phyloP scores from a whole-genome alignment of 495 filamentous ascomycete genomes.

The Hyaloscypha bicolor region DNA sequence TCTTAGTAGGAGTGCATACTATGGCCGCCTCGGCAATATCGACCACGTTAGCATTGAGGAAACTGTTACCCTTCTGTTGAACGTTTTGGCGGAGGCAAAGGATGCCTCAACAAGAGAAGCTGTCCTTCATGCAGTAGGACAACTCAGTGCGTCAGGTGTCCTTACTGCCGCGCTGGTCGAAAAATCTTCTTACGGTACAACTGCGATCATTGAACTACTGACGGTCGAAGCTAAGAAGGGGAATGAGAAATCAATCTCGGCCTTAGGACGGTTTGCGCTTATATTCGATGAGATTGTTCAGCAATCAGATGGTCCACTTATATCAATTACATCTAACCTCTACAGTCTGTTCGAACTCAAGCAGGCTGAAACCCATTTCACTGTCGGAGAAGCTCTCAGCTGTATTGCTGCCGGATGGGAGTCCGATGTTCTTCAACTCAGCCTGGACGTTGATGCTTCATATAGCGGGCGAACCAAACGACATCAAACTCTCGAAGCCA shows the following conservation, averaged over 20 bases:
- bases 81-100: constrained; percentile 25
- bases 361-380: constrained; percentile 83
- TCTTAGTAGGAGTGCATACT: constrained; percentile 59
- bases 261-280: constrained; percentile 69
- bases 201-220: constrained; percentile 58
- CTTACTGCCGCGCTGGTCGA: constrained; percentile 37
- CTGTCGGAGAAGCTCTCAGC: constrained; percentile 82
- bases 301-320: constrained; percentile 32
- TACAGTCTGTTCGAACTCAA: constrained; percentile 79
- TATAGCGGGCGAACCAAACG: constrained; percentile 40
- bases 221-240: constrained; percentile 70
- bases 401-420: constrained; percentile 80
- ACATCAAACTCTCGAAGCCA: constrained; percentile 48
- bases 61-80: constrained; percentile 18
- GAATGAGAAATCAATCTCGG: constrained; percentile 75
- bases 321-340: constrained; percentile 58
- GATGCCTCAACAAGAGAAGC: constrained; percentile 42
- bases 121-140: constrained; percentile 66
- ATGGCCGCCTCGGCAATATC: constrained; percentile 31
- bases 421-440: constrained; percentile 51
- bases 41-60: constrained; percentile 18
- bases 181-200: constrained; percentile 24
- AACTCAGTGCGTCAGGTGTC: constrained; percentile 72
- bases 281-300: constrained; percentile 44
- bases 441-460: constrained; percentile 46